Percentiles rank a stretch among this genome's conserved stretches.
Conservation (phyloP, 148 eudicot species). For the Rhododendron ferrugineum region DNA sequence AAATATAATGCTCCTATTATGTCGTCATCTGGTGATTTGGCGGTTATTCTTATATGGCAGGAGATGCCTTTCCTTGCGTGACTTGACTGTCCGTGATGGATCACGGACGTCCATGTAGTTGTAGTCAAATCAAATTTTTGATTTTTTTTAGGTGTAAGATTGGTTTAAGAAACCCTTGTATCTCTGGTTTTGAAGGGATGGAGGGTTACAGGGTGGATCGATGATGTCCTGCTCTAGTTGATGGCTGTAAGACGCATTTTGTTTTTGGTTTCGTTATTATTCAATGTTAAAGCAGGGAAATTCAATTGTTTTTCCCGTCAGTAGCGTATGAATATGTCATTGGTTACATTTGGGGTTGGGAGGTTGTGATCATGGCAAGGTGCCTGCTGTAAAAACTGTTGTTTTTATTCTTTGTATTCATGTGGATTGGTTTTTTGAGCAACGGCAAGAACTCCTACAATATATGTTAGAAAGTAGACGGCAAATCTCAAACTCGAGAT, state of each 20-base stretch:
- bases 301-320: background rate
- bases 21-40: slow-evolving; percentile 1
- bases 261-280: background rate
- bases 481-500: background rate
- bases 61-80: slow-evolving; percentile 14
- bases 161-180: slow-evolving; percentile 5
- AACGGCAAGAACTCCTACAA: background rate
- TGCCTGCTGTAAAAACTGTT: background rate
- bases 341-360: slow-evolving; percentile 5
- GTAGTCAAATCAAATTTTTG: slow-evolving; percentile 5
- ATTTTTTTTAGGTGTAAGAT: slow-evolving; percentile 3
- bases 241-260: background rate
- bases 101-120: slow-evolving; percentile 4
- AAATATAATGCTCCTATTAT: background rate
- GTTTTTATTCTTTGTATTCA: background rate
- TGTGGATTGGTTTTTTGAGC: background rate
- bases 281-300: background rate
- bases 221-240: background rate
- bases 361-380: background rate
- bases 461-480: background rate
- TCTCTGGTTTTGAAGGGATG: background rate
- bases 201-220: background rate
- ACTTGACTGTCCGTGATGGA: background rate
- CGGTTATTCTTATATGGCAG: slow-evolving; percentile 18
- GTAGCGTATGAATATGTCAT: background rate